Evolutionary conservation across 495 filamentous ascomycete species (phyloP), one percentile per base, ranked within the genome.

Genomic region (Entonaema liquescens): DNA sequence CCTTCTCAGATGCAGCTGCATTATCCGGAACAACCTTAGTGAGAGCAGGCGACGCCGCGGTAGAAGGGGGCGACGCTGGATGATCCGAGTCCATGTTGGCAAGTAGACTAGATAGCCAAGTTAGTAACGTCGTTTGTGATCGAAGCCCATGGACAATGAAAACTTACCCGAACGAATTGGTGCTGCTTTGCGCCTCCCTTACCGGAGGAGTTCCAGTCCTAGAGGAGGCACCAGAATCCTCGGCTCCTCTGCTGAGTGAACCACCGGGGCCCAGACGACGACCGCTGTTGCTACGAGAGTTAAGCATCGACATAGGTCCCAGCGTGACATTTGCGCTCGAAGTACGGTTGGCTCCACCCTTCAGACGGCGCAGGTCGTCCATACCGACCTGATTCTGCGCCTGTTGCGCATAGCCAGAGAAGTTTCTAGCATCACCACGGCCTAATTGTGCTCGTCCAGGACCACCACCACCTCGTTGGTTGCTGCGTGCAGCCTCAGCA

Each of bases 91-190:
- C 86, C 84, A 76, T 85, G 73, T 80, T 83, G 74, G 83, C 81
- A 62, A 85, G 79, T 67, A 84, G 76, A 75, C 83, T 85, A 64
- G 57, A 59, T 9, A 59, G 26, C 33, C 33, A 44, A 70, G 72
- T 71, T 71, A 76, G 60, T 72, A 75, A 36, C 4, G n/a, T n/a
- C n/a, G n/a, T 54, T 74, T 73, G 72, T 38, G 11, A 58, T 56
- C 35, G 65, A 64, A 71, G 25, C 13, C 62, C 60, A 70, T 47
- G 23, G 59, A 67, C 5, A 1, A n/a, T 23, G 54, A 21, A 54
- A 57, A 82, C 88, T 83, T 84, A 97, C 95, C 93, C 93, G 85
- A 95, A 99, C 71, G 93, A 89, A 82, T 98, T 99, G 59, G 64
- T 91, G 89, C 36, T 91, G 86, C 38, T 89, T 83, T 53, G 90